Base-by-base conservation (phyloP, 192 early-diverging fungal species). In the Pilobolus umbonatus region DNA sequence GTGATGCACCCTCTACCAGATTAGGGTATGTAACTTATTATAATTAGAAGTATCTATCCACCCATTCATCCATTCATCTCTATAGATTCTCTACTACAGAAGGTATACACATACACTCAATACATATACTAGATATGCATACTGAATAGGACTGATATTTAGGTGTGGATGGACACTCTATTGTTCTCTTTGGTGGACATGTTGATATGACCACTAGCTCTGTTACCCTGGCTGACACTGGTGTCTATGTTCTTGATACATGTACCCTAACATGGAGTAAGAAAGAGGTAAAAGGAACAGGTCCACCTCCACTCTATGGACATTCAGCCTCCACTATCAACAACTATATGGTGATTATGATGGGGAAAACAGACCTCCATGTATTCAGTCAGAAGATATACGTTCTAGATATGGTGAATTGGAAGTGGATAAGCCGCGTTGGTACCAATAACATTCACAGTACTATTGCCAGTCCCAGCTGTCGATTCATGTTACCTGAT, bases 331-430 rank as follows among this genome's bases (percentile, higher is more conserved):
- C 43, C 10, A 53, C 25, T 1, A 32, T 51, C 32, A 57, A 57
- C 3, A 54, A 67, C 5, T 67, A 61, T 17, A 61, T 61, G 65
- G 43, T 67, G 1, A 39, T 48, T n/a, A 55, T 60, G 43, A 14
- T 60, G 3, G 65, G 65, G 24, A 55, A 24, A 19, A 48, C 55
- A 1, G 34, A 29, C 26, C 31, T 28, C 6, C 55, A 30, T 1
- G 32, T 36, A 1, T 36, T 40, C 26, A 54, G 17, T 2, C 10
- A 8, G 34, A 47, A 61, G 7, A 11, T 67, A 12, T 40, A 51
- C 11, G 56, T 67, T 29, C 29, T 67, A 6, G 65, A 67, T 40
- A 61, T 55, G 39, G 35, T 28, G 0, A 5, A 39, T n/a, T 60
- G 44, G 55, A 30, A 17, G 46, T 67, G 65, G 65, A 22, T 54